Evolutionary conservation across 2,329 filamentous ascomycete genomes (phyloP), one percentile per base, ranked within the genome.

Genomic region (Fusarium stilboides): DNA sequence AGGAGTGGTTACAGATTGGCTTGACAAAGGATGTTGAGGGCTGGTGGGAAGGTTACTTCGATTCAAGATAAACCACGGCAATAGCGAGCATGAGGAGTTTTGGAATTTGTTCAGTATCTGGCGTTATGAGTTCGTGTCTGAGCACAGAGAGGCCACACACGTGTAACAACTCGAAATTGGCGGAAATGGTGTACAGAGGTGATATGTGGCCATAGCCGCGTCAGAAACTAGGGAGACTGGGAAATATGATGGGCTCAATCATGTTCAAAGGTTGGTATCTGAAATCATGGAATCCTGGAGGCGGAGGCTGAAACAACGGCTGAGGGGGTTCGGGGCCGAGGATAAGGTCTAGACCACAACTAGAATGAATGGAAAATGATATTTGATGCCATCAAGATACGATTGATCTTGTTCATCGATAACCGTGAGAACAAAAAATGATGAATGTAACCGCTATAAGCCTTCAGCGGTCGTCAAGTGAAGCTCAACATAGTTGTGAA

Each of bases 41-140:
- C 26, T 51, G 42, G 40, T 19, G 47, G 46, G 33, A 28, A 47
- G 52, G 50, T 40, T 34, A 57, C 57, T 55, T 51, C 56, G 44
- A 70, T 61, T 68, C 61, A 44, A 58, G 46, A 62, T 51, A 61
- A 61, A 70, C 26, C 43, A 61, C 67, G 40, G 65, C 28, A 50
- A 63, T 70, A 71, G 70, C 72, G 61, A 68, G 69, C 65, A 71
- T 57, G 44, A 37, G 68, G 61, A 63, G 57, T 65, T 62, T 57
- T 56, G 49, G 37, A 57, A 40, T 64, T 73, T 49, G 28, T 46
- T 12, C 46, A 34, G 33, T 55, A 57, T 57, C 36, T 49, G 67
- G 67, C 62, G 67, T 70, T 64, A 50, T 65, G 57, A 55, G 39
- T 71, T 62, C 45, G 56, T 74, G 71, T 60, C 61, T 66, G 51